Evolutionary conservation across 2,329 filamentous ascomycete genomes (phyloP), one percentile per base, ranked within the genome.

Genomic region (Zymoseptoria pseudotritici): DNA sequence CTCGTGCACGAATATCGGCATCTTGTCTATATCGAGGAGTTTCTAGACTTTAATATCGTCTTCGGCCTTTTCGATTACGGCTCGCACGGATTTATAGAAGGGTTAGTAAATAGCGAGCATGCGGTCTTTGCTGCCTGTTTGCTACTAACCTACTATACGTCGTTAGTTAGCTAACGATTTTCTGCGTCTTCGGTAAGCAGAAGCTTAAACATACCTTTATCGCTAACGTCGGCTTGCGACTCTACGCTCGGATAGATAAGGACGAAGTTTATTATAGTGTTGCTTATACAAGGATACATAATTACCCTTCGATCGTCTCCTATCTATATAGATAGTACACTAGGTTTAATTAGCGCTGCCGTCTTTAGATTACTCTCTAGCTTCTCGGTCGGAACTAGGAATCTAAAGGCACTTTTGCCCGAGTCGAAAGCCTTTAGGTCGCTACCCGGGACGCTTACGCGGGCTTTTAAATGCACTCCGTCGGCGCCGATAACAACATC

Each of bases 21-120:
- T 70, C 0, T 76, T 72, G 3, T 82, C 78, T 82, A 87, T 86
- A 62, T 89, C 86, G 4, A 85, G 69, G 2, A 87, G 71, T 26
- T 78, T 79, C 84, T 83, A 87, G 0, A 84, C 73, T 57, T 80
- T 83, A 17, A 86, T 67, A 4, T 26, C 24, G 3, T 69, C 66
- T 7, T 72, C 72, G 7, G 73, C 75, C 66, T 76, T 75, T 24
- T 69, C 63, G 36, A 78, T 60, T n/a, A 78, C 61, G 29, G 71
- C 72, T 4, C 70, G 52, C 10, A 77, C 58, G 9, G 68, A 67
- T 1, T 73, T 68, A 42, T 72, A 71, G 56, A 76, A 77, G 24
- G 69, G 65, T 20, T 71, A 69, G 63, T 71, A 77, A 3, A 77
- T 68, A 9, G 74, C 68, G 4, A 78, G 61, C 71, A 78, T 70